A percentile compares a stretch with the other conserved stretches of the same genome.
These are phyloP conservation scores for Dioscorea zingiberensis DNA, from an alignment of 106 monocot genomes.

Conservation along the genomic window DNA sequence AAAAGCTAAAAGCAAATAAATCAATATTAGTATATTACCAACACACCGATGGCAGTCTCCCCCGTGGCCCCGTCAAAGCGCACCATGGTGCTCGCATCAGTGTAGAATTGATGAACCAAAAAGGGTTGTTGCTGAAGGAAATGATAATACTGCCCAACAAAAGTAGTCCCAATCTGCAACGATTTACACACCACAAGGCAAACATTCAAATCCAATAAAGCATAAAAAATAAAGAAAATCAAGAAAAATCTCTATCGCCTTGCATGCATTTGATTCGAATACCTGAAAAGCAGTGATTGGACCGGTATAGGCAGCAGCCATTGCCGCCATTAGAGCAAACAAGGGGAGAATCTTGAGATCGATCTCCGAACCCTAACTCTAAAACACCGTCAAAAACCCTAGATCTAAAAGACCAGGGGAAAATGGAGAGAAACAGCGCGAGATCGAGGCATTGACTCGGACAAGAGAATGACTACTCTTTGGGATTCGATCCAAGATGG, in stretches of 20 bases:
- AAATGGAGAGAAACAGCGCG: no score
- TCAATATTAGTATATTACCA: conserved; percentile 16
- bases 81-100: conserved; percentile 43
- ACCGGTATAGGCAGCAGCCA: conserved; percentile 25
- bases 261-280: background rate
- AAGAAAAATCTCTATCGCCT: background rate
- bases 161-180: conserved; percentile 46
- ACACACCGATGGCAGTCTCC: conserved; percentile 27
- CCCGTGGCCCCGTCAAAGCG: conserved; percentile 33
- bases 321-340: background rate
- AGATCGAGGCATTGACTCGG: no score
- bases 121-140: conserved; percentile 43
- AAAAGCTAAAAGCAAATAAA: background rate
- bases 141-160: conserved; percentile 52
- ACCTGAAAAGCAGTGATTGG: conserved; percentile 30
- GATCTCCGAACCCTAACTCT: no score
- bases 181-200: background rate
- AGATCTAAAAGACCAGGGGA: no score
- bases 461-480: no score
- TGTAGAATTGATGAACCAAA: conserved; percentile 55
- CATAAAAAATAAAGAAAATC: background rate
- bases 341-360: no score
- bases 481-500: no score
- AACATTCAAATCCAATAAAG: no score
- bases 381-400: no score